Conservation (phyloP, 495 filamentous ascomycete species). For the Penicillium daleae region DNA sequence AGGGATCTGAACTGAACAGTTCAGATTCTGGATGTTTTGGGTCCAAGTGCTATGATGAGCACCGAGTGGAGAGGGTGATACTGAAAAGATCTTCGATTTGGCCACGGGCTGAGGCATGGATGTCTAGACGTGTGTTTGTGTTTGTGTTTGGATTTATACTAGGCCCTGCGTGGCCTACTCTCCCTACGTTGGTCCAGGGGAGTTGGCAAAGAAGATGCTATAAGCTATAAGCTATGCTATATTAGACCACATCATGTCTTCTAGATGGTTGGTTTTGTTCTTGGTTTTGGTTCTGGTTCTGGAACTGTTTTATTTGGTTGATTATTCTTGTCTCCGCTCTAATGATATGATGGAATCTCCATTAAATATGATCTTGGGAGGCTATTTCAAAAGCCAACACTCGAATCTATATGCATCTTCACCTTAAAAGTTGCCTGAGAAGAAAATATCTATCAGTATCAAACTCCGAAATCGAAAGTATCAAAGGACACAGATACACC, state of each 20-base stretch:
- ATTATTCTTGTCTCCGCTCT: background rate
- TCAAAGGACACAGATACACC: background rate
- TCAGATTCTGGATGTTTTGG: background rate
- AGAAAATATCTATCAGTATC: background rate
- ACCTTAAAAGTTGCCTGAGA: background rate
- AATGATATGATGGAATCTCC: background rate
- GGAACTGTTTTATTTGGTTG: background rate
- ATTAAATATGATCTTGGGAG: background rate
- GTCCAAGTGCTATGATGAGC: background rate
- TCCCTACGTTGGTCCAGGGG: too few species aligned
- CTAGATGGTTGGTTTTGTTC: slow-evolving; percentile 16
- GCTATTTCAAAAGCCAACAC: background rate
- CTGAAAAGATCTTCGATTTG: background rate
- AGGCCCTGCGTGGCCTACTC: background rate
- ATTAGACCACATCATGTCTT: slow-evolving; percentile 12
- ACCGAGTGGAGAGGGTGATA: background rate
- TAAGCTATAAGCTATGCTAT: background rate
- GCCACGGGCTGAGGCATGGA: background rate
- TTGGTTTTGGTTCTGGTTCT: background rate
- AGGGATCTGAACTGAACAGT: background rate
- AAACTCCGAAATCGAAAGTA: background rate
- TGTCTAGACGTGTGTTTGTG: too few species aligned
- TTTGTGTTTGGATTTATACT: too few species aligned
- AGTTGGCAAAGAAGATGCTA: background rate
- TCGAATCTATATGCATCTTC: background rate